These are phyloP conservation scores for Xylaria flabelliformis DNA, from an alignment of 495 filamentous ascomycete genomes.

Conservation along the genomic window DNA sequence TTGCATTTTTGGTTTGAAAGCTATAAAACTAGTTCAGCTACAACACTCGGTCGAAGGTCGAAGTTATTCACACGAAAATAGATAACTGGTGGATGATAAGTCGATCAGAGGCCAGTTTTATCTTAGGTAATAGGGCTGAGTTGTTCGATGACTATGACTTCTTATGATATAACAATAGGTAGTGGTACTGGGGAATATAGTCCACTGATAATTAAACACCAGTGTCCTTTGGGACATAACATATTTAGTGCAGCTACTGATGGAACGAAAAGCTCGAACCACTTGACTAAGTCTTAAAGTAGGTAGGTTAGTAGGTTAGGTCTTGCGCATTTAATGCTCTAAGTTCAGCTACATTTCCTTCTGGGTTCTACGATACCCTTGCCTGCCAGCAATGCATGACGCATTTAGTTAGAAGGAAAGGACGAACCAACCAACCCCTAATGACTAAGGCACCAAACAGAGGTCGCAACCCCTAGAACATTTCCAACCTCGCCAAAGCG, in stretches of 20 bases:
- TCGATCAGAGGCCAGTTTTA: background rate
- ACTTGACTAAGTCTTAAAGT: constrained; percentile 8
- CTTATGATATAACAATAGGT: no score
- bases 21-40: background rate
- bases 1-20: background rate
- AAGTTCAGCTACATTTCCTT: no score
- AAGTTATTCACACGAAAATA: background rate
- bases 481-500: background rate
- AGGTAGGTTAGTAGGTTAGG: no score
- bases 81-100: background rate
- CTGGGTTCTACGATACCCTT: background rate
- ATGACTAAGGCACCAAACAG: constrained; percentile 1
- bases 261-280: no score
- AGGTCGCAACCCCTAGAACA: background rate
- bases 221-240: no score
- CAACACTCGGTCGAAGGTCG: background rate
- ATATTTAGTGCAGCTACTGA: no score
- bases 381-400: background rate
- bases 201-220: no score
- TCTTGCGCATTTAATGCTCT: no score
- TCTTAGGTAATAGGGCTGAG: background rate
- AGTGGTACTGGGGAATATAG: no score
- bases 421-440: background rate
- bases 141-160: background rate
- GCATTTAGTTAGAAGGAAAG: background rate